phyloP scores from a whole-genome alignment of 108 stramenopile genomes.

The Cyclotella sp. region DNA sequence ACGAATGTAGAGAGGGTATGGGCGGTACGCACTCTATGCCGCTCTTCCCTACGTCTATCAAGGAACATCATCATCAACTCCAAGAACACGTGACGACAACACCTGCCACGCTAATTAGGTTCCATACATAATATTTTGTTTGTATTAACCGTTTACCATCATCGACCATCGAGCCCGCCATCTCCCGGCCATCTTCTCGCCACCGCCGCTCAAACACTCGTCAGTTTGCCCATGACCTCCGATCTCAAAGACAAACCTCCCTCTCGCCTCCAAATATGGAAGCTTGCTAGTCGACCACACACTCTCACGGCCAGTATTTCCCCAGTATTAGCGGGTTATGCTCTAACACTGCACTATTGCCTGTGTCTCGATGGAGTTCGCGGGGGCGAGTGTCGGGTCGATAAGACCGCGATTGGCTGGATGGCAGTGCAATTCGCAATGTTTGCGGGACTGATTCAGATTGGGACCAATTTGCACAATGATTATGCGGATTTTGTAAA shows the following conservation, averaged over 20 bases:
- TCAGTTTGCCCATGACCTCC: neutral
- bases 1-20: too few relatives aligned
- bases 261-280: constrained; percentile 78
- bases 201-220: neutral
- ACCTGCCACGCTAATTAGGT: too few relatives aligned
- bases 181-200: neutral
- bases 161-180: too few relatives aligned
- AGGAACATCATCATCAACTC: too few relatives aligned
- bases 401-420: neutral
- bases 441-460: constrained; percentile 68
- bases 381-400: neutral
- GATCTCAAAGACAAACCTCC: constrained; percentile 43
- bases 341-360: constrained; percentile 32
- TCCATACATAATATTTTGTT: too few relatives aligned
- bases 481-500: constrained; percentile 92
- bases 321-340: constrained; percentile 74
- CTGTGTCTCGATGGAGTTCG: neutral
- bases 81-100: too few relatives aligned
- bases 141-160: too few relatives aligned
- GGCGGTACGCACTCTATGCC: too few relatives aligned
- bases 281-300: constrained; percentile 83
- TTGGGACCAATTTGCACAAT: constrained; percentile 91
- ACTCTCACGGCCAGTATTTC: constrained; percentile 85
- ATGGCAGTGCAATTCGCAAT: constrained; percentile 43
- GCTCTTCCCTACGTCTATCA: too few relatives aligned